Conservation (phyloP, 805 yeast genomes). For the Teunomyces tritomae region DNA sequence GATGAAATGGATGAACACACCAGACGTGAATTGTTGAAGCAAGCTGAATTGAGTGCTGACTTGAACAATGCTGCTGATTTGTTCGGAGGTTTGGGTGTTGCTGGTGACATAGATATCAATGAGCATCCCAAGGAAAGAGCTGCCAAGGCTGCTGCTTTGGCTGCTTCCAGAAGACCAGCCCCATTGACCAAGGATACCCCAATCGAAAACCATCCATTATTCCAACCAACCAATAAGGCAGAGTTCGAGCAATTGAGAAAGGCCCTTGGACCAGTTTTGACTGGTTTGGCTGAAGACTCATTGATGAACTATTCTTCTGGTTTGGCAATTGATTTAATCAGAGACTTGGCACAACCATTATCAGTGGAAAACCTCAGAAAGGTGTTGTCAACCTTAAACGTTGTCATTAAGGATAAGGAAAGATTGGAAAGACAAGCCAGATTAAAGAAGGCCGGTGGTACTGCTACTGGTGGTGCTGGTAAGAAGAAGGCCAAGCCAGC, state of each 20-base stretch:
- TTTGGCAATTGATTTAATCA: slow-evolving; percentile 78
- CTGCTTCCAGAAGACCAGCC: slow-evolving; percentile 31
- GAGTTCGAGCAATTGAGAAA: slow-evolving; percentile 76
- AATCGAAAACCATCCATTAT: slow-evolving; percentile 71
- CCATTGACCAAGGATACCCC: slow-evolving; percentile 57
- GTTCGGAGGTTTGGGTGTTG: slow-evolving; percentile 69
- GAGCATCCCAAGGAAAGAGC: slow-evolving; percentile 53
- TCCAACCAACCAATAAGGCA: slow-evolving; percentile 74
- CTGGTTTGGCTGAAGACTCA: slow-evolving; percentile 59
- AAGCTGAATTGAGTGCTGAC: slow-evolving; percentile 83
- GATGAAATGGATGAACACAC: slow-evolving; percentile 71
- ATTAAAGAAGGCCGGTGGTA: slow-evolving; percentile 76
- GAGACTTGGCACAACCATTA: slow-evolving; percentile 83
- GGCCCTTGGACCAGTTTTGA: slow-evolving; percentile 60
- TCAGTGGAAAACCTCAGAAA: slow-evolving; percentile 79
- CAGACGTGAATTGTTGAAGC: slow-evolving; percentile 67
- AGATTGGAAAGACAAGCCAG: slow-evolving; percentile 88
- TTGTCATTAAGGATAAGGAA: slow-evolving; percentile 78
- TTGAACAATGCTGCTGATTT: slow-evolving; percentile 90
- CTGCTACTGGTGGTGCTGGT: slow-evolving; percentile 90
- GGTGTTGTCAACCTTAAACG: slow-evolving; percentile 79
- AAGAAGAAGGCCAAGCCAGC: slow-evolving; percentile 88
- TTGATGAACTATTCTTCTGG: slow-evolving; percentile 66
- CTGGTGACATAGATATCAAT: slow-evolving; percentile 37
- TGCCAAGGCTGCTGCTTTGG: slow-evolving; percentile 43